Conservation (phyloP, 2,329 filamentous ascomycete species). For the Colletotrichum liaoningense region DNA sequence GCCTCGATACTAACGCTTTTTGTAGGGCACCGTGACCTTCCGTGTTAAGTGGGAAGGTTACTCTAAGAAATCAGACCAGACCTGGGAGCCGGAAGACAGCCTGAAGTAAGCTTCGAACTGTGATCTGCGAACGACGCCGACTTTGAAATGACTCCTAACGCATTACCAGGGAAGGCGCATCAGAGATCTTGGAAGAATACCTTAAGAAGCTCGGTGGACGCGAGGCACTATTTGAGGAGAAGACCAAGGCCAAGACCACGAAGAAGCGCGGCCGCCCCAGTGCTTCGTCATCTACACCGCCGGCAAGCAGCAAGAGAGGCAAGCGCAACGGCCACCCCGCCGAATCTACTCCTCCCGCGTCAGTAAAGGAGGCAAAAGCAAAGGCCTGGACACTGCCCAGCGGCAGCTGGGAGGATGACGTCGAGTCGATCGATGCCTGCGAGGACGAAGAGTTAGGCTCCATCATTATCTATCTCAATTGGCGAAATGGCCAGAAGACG, state of each 20-base stretch:
- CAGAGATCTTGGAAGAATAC: slow-evolving; percentile 73
- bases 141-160: neutral
- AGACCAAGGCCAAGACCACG: slow-evolving; percentile 59
- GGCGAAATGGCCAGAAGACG: slow-evolving; percentile 80
- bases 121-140: neutral
- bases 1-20: slow-evolving; percentile 8
- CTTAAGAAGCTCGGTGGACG: slow-evolving; percentile 72
- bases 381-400: slow-evolving; percentile 73
- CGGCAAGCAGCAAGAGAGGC: slow-evolving; percentile 56
- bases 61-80: slow-evolving; percentile 75
- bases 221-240: slow-evolving; percentile 63
- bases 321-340: slow-evolving; percentile 62
- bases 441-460: slow-evolving; percentile 71
- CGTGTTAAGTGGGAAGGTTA: slow-evolving; percentile 87
- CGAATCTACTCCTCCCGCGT: slow-evolving; percentile 60
- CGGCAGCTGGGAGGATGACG: slow-evolving; percentile 82
- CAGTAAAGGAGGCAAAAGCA: slow-evolving; percentile 49
- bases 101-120: slow-evolving; percentile 58
- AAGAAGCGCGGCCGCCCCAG: slow-evolving; percentile 68
- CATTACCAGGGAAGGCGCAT: slow-evolving; percentile 62
- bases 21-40: slow-evolving; percentile 66
- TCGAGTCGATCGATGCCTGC: slow-evolving; percentile 77
- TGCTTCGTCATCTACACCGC: slow-evolving; percentile 50
- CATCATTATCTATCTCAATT: slow-evolving; percentile 76
- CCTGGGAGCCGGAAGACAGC: slow-evolving; percentile 84